Base-by-base conservation (phyloP, 2,329 filamentous ascomycete species). In the Alternaria brassicae region DNA sequence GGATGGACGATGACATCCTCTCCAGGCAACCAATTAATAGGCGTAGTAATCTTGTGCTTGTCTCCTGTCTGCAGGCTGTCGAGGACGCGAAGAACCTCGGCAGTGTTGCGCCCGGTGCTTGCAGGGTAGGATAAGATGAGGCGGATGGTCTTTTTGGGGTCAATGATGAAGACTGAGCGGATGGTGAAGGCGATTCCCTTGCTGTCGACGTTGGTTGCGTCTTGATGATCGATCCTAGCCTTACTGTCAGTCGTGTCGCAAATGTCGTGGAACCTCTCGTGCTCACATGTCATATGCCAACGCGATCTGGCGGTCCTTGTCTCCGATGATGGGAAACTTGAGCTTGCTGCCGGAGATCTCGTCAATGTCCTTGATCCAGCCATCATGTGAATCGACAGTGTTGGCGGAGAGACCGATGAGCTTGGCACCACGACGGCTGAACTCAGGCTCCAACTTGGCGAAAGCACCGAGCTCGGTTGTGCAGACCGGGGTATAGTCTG, bases 381-480 rank as follows among this genome's bases (percentile, higher is more conserved):
- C 80, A 52, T 77, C 79, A 68, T 83, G 82, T 73, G 77, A 81
- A 67, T 83, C 81, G 54, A 83, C 77, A 21, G 80, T 82, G 79
- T 83, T 83, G 55, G 81, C 81, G 45, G 78, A 81, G 58, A 84
- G 81, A 57, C 86, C 86, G 66, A 88, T 87, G 77, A 88, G 80
- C 81, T 88, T 88, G 71, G 86, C 83, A 63, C 81, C 81, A 70
- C 86, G 84, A 79, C 84, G 86, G 72, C 81, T 83, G 80, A 88
- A 88, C 76, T 88, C 85, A 17, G 84, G 84, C 79, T 88, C 85
- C 66, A 88, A 83, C 77, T 87, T 87, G 39, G 86, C 85, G 73
- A 88, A 88, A 34, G 86, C 86, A 61, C 85, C 86, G 49, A 88
- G 81, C 79, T 88, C 86, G 51, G 86, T 88, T 57, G 86, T 88